Evolutionary conservation across 129 eudicot species (phyloP).

Genomic region (Deinandra increscens): DNA sequence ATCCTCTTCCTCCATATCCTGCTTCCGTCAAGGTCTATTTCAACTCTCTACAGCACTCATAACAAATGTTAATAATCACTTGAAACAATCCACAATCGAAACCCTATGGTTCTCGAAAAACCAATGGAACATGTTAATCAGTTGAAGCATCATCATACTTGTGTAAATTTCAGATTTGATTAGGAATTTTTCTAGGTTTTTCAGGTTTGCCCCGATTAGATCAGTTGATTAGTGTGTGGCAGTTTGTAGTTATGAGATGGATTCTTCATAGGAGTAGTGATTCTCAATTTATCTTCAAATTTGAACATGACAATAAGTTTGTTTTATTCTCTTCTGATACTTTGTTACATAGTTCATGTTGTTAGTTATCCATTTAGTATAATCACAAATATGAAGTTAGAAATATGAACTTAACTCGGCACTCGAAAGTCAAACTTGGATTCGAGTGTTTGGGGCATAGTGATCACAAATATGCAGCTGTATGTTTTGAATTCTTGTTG

Average conservation of each 20-base stretch:
- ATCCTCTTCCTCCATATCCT: constrained; percentile 86
- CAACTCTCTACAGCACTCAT: background rate
- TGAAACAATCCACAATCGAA: background rate
- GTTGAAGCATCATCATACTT: no score
- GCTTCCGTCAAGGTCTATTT: constrained; percentile 65
- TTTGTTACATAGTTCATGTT: constrained; percentile 2
- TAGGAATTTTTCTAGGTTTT: background rate
- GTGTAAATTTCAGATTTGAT: no score
- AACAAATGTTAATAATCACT: background rate
- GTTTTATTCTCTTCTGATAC: background rate
- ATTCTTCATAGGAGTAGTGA: background rate
- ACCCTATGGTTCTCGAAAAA: background rate
- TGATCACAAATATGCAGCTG: background rate
- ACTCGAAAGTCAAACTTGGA: background rate
- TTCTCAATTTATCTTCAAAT: background rate
- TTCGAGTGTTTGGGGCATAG: background rate
- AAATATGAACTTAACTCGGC: background rate
- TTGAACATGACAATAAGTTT: background rate
- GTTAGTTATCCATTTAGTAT: background rate
- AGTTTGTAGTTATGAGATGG: background rate
- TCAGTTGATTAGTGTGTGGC: background rate
- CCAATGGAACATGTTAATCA: background rate
- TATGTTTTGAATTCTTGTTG: background rate
- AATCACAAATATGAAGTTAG: background rate
- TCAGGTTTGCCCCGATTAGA: background rate